Evolutionary conservation across 2,329 filamentous ascomycete genomes (phyloP).

Genomic region (Microdochium bolleyi): DNA sequence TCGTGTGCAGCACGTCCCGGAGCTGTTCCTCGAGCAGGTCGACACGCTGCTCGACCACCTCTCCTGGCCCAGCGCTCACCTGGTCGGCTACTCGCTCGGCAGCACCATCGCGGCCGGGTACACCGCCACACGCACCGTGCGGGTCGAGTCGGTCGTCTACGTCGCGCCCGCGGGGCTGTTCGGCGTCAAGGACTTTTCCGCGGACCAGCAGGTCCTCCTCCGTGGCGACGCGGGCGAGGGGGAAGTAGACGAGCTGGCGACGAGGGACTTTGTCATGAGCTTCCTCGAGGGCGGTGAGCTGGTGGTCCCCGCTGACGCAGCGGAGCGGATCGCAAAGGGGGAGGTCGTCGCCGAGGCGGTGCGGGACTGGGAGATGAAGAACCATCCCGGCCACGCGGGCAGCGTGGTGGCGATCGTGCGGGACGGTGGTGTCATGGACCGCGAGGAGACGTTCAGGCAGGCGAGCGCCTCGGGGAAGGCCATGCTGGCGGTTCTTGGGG

Average conservation of each 20-base stretch:
- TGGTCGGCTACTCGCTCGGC: constrained; percentile 44
- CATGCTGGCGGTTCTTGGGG: constrained; percentile 24
- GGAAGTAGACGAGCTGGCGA: constrained; percentile 16
- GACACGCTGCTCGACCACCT: constrained; percentile 28
- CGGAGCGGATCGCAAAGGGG: constrained; percentile 26
- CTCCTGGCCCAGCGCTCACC: constrained; percentile 30
- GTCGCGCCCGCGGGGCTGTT: constrained; percentile 40
- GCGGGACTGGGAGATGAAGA: constrained; percentile 35
- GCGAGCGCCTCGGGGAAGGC: constrained; percentile 16
- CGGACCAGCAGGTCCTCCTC: constrained; percentile 13
- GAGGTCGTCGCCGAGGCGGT: constrained; percentile 39
- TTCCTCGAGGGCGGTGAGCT: constrained; percentile 34
- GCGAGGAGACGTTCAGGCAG: constrained; percentile 19
- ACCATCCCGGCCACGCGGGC: constrained; percentile 35
- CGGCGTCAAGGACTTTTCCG: constrained; percentile 13
- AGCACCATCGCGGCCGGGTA: constrained; percentile 29
- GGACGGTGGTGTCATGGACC: constrained; percentile 33
- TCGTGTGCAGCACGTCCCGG: constrained; percentile 25
- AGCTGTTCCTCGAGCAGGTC: constrained; percentile 33
- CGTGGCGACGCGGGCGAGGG: constrained; percentile 8
- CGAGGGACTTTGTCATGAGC: constrained; percentile 24
- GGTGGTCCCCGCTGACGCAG: constrained; percentile 33
- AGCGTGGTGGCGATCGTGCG: constrained; percentile 37
- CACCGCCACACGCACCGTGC: constrained; percentile 15
- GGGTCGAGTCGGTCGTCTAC: constrained; percentile 25